Evolutionary conservation across 108 stramenopile genomes (phyloP), one percentile per base, ranked within the genome.

Genomic region (Chaetoceros muelleri): DNA sequence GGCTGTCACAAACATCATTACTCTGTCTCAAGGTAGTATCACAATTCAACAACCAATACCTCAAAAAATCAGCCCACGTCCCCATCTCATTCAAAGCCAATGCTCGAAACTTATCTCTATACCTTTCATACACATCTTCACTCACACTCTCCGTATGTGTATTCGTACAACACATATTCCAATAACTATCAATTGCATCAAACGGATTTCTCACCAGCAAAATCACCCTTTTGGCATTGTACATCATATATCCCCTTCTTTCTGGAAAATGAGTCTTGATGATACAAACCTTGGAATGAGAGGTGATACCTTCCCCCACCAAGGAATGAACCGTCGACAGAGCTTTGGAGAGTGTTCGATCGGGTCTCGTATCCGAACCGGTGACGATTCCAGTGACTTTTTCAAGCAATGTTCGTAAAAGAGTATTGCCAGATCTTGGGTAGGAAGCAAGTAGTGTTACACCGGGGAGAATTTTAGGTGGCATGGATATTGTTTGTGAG

Each of bases 211-310:
- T 78, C 23, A 97, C 80, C 28, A 98, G 63, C 47, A 98, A 57
- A 25, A 87, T 58, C 7, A 64, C 83, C 7, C 84, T 77, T n/a
- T 62, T 53, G 29, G 66, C 75, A 27, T 53, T 52, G 27, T 70
- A 69, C 0, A 26, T 46, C 23, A 46, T 58, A 58, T 63, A 82
- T 50, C 97, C 97, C 18, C 50, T 67, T 18, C 97, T 75, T 72
- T 98, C 97, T 5, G 97, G 97, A 62, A 75, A 98, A 71, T 98
- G 97, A 1, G 95, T 94, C 62, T 98, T 98, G 31, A 90, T 67
- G 20, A 83, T 57, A 24, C 51, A 24, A 28, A 69, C 58, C 0
- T 47, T 34, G 10, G 59, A 65, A 26, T 64, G 66, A 2, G 66
- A 66, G 28, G 57, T 29, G 16, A 95, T 68, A 5, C 97, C 96